Evolutionary conservation across 2,329 filamentous ascomycete genomes (phyloP).

Genomic region (Alternaria dauci): DNA sequence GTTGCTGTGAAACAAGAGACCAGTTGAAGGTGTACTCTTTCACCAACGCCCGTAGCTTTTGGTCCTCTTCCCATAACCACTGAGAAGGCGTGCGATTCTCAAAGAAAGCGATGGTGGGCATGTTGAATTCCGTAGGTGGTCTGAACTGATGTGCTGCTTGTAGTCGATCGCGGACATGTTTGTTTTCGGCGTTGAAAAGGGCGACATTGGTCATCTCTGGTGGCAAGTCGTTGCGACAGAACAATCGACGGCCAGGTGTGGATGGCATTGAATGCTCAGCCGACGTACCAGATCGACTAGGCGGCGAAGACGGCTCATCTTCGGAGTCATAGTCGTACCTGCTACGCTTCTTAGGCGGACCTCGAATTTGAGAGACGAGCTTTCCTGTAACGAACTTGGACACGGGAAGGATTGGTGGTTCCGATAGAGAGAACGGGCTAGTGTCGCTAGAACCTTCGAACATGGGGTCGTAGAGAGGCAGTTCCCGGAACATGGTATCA

Average conservation of each 20-base stretch:
- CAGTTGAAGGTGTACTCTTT: constrained; percentile 97
- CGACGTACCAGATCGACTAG: constrained; percentile 50
- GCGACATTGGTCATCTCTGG: constrained; percentile 81
- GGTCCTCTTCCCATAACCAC: constrained; percentile 90
- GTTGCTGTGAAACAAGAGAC: constrained; percentile 87
- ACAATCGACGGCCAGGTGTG: constrained; percentile 51
- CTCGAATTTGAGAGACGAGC: constrained; percentile 72
- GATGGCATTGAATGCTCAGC: constrained; percentile 55
- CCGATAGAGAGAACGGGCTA: constrained; percentile 44
- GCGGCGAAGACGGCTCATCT: constrained; percentile 59
- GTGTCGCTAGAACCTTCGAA: constrained; percentile 44
- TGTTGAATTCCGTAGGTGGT: constrained; percentile 87
- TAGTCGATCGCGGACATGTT: constrained; percentile 85
- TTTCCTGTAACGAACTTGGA: constrained; percentile 88
- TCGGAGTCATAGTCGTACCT: constrained; percentile 84
- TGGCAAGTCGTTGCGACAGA: constrained; percentile 60
- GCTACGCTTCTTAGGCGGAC: constrained; percentile 76
- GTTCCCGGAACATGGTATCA: constrained; percentile 78
- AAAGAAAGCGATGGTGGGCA: constrained; percentile 91
- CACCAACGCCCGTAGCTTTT: constrained; percentile 83
- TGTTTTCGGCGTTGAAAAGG: constrained; percentile 88
- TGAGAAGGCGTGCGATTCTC: constrained; percentile 87
- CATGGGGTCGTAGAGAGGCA: constrained; percentile 75
- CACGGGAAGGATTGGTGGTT: constrained; percentile 74
- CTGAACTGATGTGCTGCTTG: constrained; percentile 92